Evolutionary conservation across 306 rosid species (phyloP).

Genomic region (Oxytropis ochrocephala): DNA sequence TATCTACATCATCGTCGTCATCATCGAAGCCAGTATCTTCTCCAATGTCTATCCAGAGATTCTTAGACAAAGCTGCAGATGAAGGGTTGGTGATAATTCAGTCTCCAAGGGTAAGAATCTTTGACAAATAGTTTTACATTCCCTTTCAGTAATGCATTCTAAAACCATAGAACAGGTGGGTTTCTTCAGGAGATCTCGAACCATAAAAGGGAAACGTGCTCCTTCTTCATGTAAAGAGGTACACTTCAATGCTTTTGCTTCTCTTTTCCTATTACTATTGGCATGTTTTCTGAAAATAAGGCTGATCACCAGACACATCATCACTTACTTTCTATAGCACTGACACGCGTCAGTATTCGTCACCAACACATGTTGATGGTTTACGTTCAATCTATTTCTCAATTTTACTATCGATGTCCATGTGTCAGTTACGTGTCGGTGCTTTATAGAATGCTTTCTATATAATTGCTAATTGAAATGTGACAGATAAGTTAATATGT

Average conservation of each 20-base stretch:
- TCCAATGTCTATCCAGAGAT: conserved; percentile 37
- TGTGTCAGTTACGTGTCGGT: too few relatives aligned
- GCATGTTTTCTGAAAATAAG: background rate
- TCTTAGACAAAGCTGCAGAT: conserved; percentile 68
- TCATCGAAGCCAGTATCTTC: conserved; percentile 28
- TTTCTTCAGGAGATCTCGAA: conserved; percentile 67
- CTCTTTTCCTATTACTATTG: background rate
- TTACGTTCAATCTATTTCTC: too few relatives aligned
- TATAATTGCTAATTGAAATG: background rate
- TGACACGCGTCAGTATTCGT: too few relatives aligned
- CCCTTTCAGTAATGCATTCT: conserved; percentile 21
- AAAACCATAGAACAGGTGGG: conserved; percentile 72
- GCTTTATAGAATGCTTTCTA: too few relatives aligned
- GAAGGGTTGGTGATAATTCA: conserved; percentile 71
- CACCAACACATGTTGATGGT: too few relatives aligned
- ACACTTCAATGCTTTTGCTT: background rate
- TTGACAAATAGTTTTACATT: background rate
- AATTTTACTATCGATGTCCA: too few relatives aligned
- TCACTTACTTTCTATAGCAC: background rate
- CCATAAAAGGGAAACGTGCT: conserved; percentile 78
- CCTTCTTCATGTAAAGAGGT: conserved; percentile 86
- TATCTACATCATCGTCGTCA: conserved; percentile 24
- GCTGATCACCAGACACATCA: background rate
- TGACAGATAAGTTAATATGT: background rate
- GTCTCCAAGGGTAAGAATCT: conserved; percentile 64